phyloP scores from a whole-genome alignment of 805 yeast genomes.

The Barnettozyma sucrosica region DNA sequence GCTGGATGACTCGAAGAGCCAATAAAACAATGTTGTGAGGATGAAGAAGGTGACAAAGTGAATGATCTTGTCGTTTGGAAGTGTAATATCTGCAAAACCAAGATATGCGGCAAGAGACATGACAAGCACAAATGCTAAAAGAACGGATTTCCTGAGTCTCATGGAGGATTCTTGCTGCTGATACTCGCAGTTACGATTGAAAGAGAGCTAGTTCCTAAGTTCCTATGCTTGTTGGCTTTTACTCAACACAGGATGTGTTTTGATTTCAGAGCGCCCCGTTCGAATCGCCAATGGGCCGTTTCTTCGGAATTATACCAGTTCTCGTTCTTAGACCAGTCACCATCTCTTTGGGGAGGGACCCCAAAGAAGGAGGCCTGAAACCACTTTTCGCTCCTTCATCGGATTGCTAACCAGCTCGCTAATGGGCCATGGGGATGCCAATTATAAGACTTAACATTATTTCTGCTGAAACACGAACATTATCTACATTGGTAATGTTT shows the following conservation, averaged over 20 bases:
- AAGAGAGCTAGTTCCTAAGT: no score
- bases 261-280: neutral
- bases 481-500: no score
- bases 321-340: neutral
- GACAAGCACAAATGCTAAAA: constrained; percentile 32
- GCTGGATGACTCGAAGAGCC: constrained; percentile 35
- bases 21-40: constrained; percentile 44
- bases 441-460: no score
- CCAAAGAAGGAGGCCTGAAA: no score
- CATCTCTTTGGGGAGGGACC: no score
- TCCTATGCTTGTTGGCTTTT: neutral
- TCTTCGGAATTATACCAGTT: neutral
- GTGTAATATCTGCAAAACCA: constrained; percentile 31
- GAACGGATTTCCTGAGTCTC: constrained; percentile 27
- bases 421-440: no score
- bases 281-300: neutral
- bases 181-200: neutral
- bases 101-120: constrained; percentile 24
- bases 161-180: constrained; percentile 1
- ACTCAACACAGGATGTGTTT: neutral
- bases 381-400: no score
- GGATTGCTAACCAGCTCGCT: no score
- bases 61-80: constrained; percentile 44
- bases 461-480: no score
- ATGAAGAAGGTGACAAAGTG: constrained; percentile 44